These are phyloP conservation scores for Botrytis medusae DNA, from an alignment of 2,329 filamentous ascomycete species.

Conservation along the genomic window DNA sequence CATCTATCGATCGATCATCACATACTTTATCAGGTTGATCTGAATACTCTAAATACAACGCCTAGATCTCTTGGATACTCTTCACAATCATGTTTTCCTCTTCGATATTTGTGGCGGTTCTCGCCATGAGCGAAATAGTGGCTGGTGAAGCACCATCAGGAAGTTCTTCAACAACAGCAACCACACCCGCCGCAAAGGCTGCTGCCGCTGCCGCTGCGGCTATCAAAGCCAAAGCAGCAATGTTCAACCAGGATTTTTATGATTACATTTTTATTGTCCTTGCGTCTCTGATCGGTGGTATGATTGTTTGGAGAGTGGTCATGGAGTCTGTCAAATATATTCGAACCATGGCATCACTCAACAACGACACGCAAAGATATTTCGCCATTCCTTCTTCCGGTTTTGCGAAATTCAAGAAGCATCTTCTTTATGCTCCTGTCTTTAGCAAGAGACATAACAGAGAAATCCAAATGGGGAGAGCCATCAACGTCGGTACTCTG, in stretches of 20 bases:
- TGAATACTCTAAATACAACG: neutral
- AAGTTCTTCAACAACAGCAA: constrained; percentile 20
- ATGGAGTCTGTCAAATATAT: constrained; percentile 65
- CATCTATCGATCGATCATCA: neutral
- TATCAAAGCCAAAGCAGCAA: constrained; percentile 30
- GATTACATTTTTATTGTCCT: constrained; percentile 64
- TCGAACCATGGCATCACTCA: constrained; percentile 71
- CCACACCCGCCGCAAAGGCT: constrained; percentile 12
- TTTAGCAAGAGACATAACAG: constrained; percentile 74
- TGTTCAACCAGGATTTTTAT: constrained; percentile 54
- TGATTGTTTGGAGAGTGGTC: constrained; percentile 66
- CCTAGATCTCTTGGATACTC: neutral
- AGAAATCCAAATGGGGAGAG: constrained; percentile 66
- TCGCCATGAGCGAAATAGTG: constrained; percentile 31
- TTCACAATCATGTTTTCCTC: constrained; percentile 30
- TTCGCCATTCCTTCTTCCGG: constrained; percentile 61
- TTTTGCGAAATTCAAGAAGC: constrained; percentile 63
- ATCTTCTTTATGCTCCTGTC: constrained; percentile 69
- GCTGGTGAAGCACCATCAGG: constrained; percentile 23
- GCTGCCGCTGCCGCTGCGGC: constrained; percentile 26
- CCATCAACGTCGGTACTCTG: constrained; percentile 71
- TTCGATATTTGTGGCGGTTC: constrained; percentile 27
- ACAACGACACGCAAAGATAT: constrained; percentile 77
- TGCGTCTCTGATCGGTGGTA: constrained; percentile 59
- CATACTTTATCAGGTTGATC: neutral